Evolutionary conservation across 441 rosid genomes (phyloP).

Genomic region (Pelargonium myrrhifolium): DNA sequence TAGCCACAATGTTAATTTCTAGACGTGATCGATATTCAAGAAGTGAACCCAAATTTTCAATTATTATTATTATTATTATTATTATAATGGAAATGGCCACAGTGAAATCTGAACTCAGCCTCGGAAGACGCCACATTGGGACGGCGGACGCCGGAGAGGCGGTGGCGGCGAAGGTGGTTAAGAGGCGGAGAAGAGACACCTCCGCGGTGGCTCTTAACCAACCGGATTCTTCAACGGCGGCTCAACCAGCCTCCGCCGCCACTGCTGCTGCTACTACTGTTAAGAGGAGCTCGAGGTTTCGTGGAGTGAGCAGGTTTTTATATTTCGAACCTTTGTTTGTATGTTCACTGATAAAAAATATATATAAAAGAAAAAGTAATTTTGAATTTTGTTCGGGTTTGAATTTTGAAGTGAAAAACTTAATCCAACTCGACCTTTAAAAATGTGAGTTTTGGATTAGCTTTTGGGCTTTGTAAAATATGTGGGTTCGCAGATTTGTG

Average conservation of each 20-base stretch:
- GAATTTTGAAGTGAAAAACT: no score
- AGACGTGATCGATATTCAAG: neutral
- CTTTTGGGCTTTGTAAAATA: no score
- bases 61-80: no score
- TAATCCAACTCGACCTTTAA: no score
- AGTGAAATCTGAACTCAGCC: constrained; percentile 13
- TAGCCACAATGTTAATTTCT: neutral
- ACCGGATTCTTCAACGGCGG: neutral
- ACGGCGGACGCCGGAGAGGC: constrained; percentile 17
- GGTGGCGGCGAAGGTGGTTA: constrained; percentile 20
- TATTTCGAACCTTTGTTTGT: no score
- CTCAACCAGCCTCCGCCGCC: neutral
- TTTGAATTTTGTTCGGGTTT: no score
- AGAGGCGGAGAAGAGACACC: constrained; percentile 32
- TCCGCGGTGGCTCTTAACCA: constrained; percentile 11
- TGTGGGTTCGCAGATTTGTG: no score
- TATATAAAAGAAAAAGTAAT: no score
- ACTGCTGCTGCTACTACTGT: constrained; percentile 31
- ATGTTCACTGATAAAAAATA: no score
- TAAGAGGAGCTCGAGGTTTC: constrained; percentile 58
- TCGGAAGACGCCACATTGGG: constrained; percentile 11
- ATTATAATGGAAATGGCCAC: constrained; percentile 18
- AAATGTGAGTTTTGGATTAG: no score
- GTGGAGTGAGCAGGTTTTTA: constrained; percentile 67
- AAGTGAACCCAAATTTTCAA: neutral